Conservation (phyloP, 208 protist genomes). For the Zelonia costaricensis region DNA sequence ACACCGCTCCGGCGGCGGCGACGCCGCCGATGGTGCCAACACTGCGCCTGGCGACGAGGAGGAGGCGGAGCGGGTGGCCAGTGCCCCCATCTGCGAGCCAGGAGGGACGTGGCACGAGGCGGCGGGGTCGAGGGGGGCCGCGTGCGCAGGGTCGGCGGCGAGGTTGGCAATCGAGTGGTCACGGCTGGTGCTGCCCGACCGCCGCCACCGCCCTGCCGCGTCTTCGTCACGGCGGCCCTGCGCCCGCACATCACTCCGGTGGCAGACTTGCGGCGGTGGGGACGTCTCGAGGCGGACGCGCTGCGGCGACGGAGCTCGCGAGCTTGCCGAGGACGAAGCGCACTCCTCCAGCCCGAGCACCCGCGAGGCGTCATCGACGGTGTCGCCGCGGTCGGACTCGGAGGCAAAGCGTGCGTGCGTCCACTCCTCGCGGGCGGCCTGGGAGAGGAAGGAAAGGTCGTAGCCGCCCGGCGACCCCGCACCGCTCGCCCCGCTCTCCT, state of each 20-base stretch:
- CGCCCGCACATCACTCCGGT: constrained; percentile 13
- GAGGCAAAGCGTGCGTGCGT: constrained; percentile 7
- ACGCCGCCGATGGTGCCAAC: too few species aligned
- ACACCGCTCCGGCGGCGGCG: too few species aligned
- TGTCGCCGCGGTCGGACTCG: background rate
- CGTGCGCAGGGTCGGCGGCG: too few species aligned
- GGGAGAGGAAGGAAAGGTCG: constrained; percentile 34
- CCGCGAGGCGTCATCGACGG: background rate
- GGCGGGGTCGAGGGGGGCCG: too few species aligned
- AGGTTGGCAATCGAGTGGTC: too few species aligned
- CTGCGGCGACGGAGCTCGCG: constrained; percentile 10
- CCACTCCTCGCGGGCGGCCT: constrained; percentile 34
- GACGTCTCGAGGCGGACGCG: background rate
- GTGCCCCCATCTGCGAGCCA: too few species aligned
- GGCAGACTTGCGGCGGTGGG: background rate
- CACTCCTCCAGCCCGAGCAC: background rate
- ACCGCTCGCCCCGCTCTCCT: constrained; percentile 5
- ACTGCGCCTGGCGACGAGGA: too few species aligned
- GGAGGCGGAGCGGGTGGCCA: too few species aligned
- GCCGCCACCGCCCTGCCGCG: too few species aligned
- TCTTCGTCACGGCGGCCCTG: background rate
- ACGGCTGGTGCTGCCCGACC: too few species aligned
- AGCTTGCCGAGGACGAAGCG: background rate
- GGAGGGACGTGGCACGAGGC: too few species aligned
- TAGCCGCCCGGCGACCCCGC: constrained; percentile 19